Percentiles rank a stretch among this genome's conserved stretches.
Conservation (phyloP, 2,329 filamentous ascomycete genomes). For the Venturia asperata region DNA sequence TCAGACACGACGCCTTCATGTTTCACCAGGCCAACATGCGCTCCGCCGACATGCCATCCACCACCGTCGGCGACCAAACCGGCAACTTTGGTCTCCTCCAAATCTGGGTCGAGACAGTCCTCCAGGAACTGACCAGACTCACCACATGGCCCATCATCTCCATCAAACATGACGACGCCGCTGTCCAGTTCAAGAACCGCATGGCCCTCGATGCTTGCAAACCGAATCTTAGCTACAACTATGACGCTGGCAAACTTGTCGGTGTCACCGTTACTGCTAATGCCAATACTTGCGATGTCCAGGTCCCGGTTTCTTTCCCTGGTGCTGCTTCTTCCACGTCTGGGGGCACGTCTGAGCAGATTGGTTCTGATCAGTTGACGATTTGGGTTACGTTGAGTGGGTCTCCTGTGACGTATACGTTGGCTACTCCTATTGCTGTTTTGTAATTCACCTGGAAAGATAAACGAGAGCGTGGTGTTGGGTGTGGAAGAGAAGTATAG, state of each 20-base stretch:
- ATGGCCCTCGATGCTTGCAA: constrained; percentile 33
- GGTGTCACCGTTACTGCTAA: constrained; percentile 3
- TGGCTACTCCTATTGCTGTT: constrained; percentile 10
- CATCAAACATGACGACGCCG: constrained; percentile 17
- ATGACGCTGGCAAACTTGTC: constrained; percentile 22
- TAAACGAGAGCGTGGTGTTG: too few relatives aligned
- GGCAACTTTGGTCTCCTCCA: constrained; percentile 25
- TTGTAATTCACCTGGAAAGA: background rate
- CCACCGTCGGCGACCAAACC: constrained; percentile 4
- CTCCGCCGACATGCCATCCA: background rate
- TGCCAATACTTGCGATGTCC: constrained; percentile 4
- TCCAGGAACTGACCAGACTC: constrained; percentile 12
- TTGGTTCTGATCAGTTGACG: constrained; percentile 10
- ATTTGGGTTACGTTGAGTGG: constrained; percentile 13
- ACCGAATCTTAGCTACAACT: constrained; percentile 43
- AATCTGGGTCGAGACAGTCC: constrained; percentile 14
- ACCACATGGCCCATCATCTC: constrained; percentile 15
- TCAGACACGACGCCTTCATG: constrained; percentile 18
- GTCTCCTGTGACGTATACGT: background rate
- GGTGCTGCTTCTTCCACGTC: constrained; percentile 35
- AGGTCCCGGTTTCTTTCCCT: constrained; percentile 14
- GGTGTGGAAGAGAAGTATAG: background rate
- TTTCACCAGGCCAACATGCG: constrained; percentile 19
- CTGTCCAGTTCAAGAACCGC: constrained; percentile 9
- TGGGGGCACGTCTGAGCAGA: constrained; percentile 23